Conservation (phyloP, 805 yeast species). For the Ogataea dorogensis region DNA sequence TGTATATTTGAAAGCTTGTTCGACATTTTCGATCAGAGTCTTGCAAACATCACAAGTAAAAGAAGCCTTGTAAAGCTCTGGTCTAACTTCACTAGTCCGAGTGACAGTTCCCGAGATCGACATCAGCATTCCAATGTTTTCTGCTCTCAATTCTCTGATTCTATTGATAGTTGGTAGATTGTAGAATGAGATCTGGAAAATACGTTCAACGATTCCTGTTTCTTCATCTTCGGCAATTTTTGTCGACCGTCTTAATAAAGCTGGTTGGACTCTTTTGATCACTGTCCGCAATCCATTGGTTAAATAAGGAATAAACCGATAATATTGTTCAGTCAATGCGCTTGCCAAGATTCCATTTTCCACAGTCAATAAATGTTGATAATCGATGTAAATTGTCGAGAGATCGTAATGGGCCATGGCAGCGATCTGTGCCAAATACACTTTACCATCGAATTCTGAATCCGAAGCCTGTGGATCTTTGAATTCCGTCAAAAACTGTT, state of each 20-base stretch:
- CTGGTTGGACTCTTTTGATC: constrained; percentile 73
- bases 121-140: constrained; percentile 79
- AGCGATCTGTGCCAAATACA: constrained; percentile 76
- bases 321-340: constrained; percentile 89
- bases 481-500: constrained; percentile 72
- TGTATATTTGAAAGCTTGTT: constrained; percentile 89
- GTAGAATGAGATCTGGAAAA: constrained; percentile 88
- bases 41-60: constrained; percentile 89
- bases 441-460: constrained; percentile 48
- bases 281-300: constrained; percentile 71
- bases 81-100: constrained; percentile 93
- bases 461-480: constrained; percentile 40
- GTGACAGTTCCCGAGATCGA: constrained; percentile 93
- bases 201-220: constrained; percentile 56
- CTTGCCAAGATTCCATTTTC: constrained; percentile 87
- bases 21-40: constrained; percentile 82
- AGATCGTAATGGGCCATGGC: constrained; percentile 76
- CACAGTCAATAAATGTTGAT: constrained; percentile 66
- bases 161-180: constrained; percentile 79
- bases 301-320: constrained; percentile 86
- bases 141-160: constrained; percentile 88
- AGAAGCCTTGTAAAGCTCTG: constrained; percentile 83
- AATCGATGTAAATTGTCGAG: constrained; percentile 81
- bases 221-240: constrained; percentile 39
- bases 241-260: constrained; percentile 48